Evolutionary conservation across 768 basidiomycete species (phyloP).

Genomic region (Russula griseocarnosa): DNA sequence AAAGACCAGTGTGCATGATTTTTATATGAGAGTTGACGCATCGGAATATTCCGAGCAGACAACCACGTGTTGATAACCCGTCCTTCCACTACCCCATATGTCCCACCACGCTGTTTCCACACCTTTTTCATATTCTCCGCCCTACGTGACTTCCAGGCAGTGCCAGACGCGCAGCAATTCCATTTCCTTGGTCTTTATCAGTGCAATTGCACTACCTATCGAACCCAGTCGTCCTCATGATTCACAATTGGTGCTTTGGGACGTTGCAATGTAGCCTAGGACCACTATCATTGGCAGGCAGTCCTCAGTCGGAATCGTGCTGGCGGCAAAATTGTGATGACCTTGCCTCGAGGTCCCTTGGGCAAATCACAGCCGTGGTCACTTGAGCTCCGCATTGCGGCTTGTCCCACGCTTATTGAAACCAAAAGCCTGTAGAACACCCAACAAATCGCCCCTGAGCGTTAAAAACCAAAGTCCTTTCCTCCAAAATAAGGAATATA

Average conservation of each 20-base stretch:
- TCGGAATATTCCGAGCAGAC: neutral
- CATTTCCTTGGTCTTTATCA: neutral
- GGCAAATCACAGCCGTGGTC: neutral
- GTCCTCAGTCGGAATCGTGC: neutral
- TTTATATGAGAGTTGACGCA: neutral
- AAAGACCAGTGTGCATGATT: neutral
- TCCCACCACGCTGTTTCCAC: conserved; percentile 11
- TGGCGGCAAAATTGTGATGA: neutral
- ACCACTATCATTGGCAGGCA: too few species aligned
- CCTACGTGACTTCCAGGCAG: neutral
- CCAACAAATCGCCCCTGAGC: neutral
- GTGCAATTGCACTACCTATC: neutral
- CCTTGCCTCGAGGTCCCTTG: conserved; percentile 1
- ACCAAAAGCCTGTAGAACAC: neutral
- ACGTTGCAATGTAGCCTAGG: neutral
- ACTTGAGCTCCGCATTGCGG: conserved; percentile 1
- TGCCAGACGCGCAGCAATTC: neutral
- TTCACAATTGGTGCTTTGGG: neutral
- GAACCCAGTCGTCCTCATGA: neutral
- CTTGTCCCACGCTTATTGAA: neutral
- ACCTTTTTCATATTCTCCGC: neutral
- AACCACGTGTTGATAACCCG: conserved; percentile 2
- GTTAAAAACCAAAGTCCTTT: neutral
- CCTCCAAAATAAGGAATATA: neutral
- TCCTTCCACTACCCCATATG: neutral